A percentile compares a stretch with the other conserved stretches of the same genome.
These are phyloP conservation scores for Curvularia lunata DNA, from an alignment of 2,329 filamentous ascomycete species.

Conservation along the genomic window DNA sequence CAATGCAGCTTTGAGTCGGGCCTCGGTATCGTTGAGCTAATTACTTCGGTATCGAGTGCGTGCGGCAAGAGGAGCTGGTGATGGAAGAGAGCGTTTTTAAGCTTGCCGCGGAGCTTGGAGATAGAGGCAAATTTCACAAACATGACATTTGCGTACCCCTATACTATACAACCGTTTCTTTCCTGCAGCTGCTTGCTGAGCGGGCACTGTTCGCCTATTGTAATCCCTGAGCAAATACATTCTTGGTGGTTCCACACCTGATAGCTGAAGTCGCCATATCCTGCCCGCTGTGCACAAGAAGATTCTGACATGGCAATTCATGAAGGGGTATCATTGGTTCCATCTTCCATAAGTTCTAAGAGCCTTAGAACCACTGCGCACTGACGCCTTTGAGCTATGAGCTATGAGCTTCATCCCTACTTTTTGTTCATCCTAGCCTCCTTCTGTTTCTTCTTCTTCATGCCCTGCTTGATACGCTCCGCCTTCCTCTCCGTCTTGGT, in stretches of 20 bases:
- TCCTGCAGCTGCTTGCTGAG: slow-evolving; percentile 35
- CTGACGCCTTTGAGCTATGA: neutral
- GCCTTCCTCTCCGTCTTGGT: slow-evolving; percentile 79
- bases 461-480: slow-evolving; percentile 66
- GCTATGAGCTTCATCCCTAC: neutral
- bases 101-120: slow-evolving; percentile 19
- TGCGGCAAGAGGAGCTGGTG: neutral
- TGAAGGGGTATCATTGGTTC: slow-evolving; percentile 13
- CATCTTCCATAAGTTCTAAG: neutral
- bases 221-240: slow-evolving; percentile 42
- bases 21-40: neutral
- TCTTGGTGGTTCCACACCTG: slow-evolving; percentile 26
- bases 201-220: slow-evolving; percentile 39
- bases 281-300: neutral
- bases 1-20: slow-evolving; percentile 29
- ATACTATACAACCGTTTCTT: slow-evolving; percentile 39
- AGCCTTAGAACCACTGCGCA: neutral
- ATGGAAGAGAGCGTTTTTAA: slow-evolving; percentile 17
- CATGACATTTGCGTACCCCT: slow-evolving; percentile 24
- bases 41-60: neutral
- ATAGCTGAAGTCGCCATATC: neutral
- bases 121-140: slow-evolving; percentile 22
- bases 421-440: slow-evolving; percentile 55
- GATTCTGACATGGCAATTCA: neutral
- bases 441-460: slow-evolving; percentile 74